Conservation (phyloP, 2,329 filamentous ascomycete species). For the Fusarium pseudoanthophilum region DNA sequence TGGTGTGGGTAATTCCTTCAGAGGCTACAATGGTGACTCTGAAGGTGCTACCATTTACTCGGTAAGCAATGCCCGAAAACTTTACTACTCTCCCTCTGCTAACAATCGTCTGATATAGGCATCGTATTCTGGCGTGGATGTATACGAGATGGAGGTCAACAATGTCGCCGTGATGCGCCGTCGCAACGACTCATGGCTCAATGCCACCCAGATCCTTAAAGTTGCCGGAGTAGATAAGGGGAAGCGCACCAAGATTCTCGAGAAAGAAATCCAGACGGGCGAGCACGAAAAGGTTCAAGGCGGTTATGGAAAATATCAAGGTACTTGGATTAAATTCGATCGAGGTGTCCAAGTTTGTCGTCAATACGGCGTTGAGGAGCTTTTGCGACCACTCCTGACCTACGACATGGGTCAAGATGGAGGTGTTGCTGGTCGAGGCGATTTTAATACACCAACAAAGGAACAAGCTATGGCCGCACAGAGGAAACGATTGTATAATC, state of each 20-base stretch:
- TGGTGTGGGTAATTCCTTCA: constrained; percentile 52
- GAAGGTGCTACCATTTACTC: constrained; percentile 71
- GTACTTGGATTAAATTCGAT: constrained; percentile 97
- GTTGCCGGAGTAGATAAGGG: constrained; percentile 98
- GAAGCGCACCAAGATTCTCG: constrained; percentile 95
- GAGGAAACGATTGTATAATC: constrained; percentile 89
- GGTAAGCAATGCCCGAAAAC: constrained; percentile 53
- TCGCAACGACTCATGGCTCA: constrained; percentile 93
- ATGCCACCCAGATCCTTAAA: constrained; percentile 98
- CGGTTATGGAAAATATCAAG: constrained; percentile 98
- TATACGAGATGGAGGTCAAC: constrained; percentile 99
- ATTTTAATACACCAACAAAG: constrained; percentile 94
- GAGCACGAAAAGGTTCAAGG: constrained; percentile 99
- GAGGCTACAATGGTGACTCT: constrained; percentile 47
- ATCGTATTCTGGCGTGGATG: constrained; percentile 93
- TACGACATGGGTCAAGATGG: constrained; percentile 85
- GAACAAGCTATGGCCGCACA: constrained; percentile 98
- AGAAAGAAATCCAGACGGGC: constrained; percentile 96
- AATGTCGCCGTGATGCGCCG: constrained; percentile 94
- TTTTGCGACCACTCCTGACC: constrained; percentile 78
- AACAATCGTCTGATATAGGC: constrained; percentile 60
- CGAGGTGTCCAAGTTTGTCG: constrained; percentile 92
- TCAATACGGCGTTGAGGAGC: constrained; percentile 79
- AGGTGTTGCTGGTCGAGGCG: constrained; percentile 74
- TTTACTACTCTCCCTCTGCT: constrained; percentile 21